A percentile compares a stretch with the other conserved stretches of the same genome.
phyloP scores from a whole-genome alignment of 257 asterid genomes.

The Datura wrightii region DNA sequence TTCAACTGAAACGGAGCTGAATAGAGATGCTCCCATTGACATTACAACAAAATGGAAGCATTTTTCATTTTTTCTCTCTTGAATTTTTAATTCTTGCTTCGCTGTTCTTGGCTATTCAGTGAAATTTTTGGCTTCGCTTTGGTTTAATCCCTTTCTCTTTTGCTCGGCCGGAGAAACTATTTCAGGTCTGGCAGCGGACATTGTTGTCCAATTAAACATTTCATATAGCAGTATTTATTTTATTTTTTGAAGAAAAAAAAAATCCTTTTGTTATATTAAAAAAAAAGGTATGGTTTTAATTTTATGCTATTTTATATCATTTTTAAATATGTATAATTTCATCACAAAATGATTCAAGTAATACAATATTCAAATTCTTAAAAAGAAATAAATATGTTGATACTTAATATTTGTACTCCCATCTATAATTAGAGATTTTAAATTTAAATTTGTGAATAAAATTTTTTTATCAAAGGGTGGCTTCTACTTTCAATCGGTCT shows the following conservation, averaged over 20 bases:
- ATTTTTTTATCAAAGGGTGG: too few relatives aligned
- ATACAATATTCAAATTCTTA: not conserved
- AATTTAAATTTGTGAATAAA: too few relatives aligned
- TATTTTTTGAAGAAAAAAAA: too few relatives aligned
- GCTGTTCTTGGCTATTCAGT: not conserved
- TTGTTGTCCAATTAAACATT: not conserved
- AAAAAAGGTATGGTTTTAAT: not conserved
- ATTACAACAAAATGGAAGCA: constrained; percentile 28
- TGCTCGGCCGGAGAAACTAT: not conserved
- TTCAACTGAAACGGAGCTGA: not conserved
- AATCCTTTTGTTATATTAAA: not conserved
- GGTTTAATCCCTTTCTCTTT: not conserved
- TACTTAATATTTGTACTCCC: too few relatives aligned
- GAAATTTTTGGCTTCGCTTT: not conserved
- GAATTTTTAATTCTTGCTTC: not conserved
- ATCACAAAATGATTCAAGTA: not conserved
- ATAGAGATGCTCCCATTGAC: not conserved
- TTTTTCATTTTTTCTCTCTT: not conserved
- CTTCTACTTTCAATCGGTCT: too few relatives aligned
- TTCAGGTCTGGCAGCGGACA: not conserved
- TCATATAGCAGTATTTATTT: not conserved
- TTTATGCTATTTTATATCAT: too few relatives aligned
- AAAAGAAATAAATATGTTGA: not conserved
- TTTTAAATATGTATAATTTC: too few relatives aligned
- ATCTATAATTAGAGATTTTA: too few relatives aligned